These are phyloP conservation scores for Metschnikowia borealis DNA, from an alignment of 805 yeast genomes.

Conservation along the genomic window DNA sequence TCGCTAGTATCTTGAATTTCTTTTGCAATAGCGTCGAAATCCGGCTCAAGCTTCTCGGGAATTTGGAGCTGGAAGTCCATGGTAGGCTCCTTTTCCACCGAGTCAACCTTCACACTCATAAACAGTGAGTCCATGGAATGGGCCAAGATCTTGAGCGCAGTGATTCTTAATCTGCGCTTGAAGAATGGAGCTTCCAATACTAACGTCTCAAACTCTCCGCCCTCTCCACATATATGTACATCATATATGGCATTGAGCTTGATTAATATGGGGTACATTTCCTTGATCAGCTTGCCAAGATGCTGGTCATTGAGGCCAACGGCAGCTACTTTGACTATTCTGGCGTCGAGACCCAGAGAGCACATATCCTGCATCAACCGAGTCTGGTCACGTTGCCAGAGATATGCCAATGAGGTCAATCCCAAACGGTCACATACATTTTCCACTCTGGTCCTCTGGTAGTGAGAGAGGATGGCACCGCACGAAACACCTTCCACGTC, in stretches of 20 bases:
- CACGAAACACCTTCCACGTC: slow-evolving; percentile 84
- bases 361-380: slow-evolving; percentile 83
- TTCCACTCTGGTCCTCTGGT: slow-evolving; percentile 92
- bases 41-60: slow-evolving; percentile 10
- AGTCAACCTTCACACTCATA: slow-evolving; percentile 50
- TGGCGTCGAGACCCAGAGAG: slow-evolving; percentile 63
- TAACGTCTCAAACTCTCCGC: slow-evolving; percentile 95
- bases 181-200: slow-evolving; percentile 91
- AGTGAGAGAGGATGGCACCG: slow-evolving; percentile 94
- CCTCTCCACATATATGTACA: slow-evolving; percentile 96
- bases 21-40: slow-evolving; percentile 2
- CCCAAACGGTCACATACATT: slow-evolving; percentile 76
- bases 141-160: slow-evolving; percentile 35
- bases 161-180: slow-evolving; percentile 43
- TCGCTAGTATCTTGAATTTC: not conserved
- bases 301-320: slow-evolving; percentile 67
- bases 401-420: slow-evolving; percentile 63
- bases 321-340: slow-evolving; percentile 90
- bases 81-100: slow-evolving; percentile 34
- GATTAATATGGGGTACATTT: slow-evolving; percentile 55
- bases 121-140: slow-evolving; percentile 72
- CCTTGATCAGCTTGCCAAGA: slow-evolving; percentile 63
- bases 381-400: slow-evolving; percentile 87
- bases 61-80: not conserved
- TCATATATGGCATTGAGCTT: slow-evolving; percentile 63